Base-by-base conservation (phyloP, 768 basidiomycete species). In the Termitomyces sp. region DNA sequence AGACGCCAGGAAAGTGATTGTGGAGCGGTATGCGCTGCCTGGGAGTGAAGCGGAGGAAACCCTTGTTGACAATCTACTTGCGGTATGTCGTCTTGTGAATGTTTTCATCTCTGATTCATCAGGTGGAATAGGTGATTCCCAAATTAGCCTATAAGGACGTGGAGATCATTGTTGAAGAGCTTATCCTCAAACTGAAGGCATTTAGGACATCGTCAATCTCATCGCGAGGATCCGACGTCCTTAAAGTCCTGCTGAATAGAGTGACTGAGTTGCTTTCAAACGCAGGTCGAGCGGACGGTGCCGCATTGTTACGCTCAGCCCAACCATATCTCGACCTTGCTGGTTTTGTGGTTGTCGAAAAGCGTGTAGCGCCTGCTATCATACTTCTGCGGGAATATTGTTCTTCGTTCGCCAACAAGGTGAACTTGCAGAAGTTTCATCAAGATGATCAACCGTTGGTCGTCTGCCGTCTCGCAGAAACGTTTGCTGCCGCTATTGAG, bases 341-440 rank as follows among this genome's bases (percentile, higher is more conserved):
- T 44, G 69, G 72, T 41, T 74, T 72, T 49, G 55, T 84, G 23
- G 75, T 74, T 47, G 65, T 82, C 43, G 74, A 78, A 43, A 75
- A 74, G 62, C 72, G 67, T 38, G 67, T 77, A 30, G 75, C 77
- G 1, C 72, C 78, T 7, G 72, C 84, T 16, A 65, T 74, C 32
- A 74, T 75, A 52, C 70, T 88, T 16, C 68, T 87, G 38, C 80
- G 75, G 32, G 84, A 85, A 63, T 88, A 84, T 61, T 75, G 77
- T 66, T 68, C 71, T 46, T 58, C 69, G 53, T 58, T 77, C 28
- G 68, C 81, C 43, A 72, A 78, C 41, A 86, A 80, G 64, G 69
- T 78, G 56, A 76, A 75, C 26, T 69, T 87, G 28, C 76, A 77
- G 55, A 78, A 76, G 56, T 75, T 85, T 5, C 61, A 70, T 3